Conservation (phyloP, 768 basidiomycete genomes). For the Suillus lakei region DNA sequence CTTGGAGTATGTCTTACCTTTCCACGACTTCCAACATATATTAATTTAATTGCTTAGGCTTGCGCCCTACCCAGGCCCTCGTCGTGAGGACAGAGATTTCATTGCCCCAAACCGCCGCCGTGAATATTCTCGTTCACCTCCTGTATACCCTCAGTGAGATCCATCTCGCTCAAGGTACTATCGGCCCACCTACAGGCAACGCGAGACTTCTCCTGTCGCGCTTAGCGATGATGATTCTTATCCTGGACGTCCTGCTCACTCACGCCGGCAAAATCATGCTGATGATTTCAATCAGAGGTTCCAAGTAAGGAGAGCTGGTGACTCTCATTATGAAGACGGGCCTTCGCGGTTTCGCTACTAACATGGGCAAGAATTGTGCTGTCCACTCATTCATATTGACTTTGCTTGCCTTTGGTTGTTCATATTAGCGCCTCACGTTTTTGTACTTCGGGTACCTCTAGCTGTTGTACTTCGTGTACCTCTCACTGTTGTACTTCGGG, state of each 20-base stretch:
- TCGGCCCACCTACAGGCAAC: background rate
- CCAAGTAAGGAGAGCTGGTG: background rate
- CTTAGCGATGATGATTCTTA: background rate
- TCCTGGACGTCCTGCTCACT: background rate
- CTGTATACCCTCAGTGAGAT: background rate
- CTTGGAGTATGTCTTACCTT: background rate
- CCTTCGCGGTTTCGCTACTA: background rate
- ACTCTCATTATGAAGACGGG: background rate
- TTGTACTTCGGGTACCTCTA: too few species aligned
- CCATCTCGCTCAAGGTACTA: background rate
- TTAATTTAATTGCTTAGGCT: background rate
- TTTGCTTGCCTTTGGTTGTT: background rate
- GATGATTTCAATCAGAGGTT: background rate
- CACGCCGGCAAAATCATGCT: background rate
- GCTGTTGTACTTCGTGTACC: too few species aligned
- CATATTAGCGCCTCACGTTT: too few species aligned
- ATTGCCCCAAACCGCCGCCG: background rate
- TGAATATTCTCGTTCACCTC: background rate
- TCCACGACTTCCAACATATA: background rate
- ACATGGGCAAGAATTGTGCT: background rate
- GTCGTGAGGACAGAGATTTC: background rate
- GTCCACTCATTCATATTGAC: background rate
- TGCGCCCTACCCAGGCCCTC: background rate
- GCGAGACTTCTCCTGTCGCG: background rate
- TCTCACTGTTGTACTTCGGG: too few species aligned